Base-by-base conservation (phyloP, 768 basidiomycete genomes). In the Tylopilus balloui region DNA sequence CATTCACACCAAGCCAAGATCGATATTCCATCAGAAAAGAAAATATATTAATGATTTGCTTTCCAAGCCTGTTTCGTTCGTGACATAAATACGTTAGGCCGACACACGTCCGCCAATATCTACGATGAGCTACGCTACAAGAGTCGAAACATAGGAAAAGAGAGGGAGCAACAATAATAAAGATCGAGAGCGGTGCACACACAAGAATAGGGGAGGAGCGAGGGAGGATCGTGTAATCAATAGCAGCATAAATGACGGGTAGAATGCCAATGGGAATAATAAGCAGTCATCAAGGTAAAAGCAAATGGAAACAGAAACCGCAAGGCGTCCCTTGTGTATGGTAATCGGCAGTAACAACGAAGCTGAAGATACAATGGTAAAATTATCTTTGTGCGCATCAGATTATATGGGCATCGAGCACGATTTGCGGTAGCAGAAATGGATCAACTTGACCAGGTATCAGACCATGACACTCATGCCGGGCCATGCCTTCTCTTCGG, bases 391-490 rank as follows among this genome's bases (percentile, higher is more conserved):
- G 40, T 34, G 56, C 42, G 35, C 44, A 38, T 54, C 61, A 47
- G 52, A 68, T 66, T 66, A 68, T 53, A 52, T 45, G 53, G 48
- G 21, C 49, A 51, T 60, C 19, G 35, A 29, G 52, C 51, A 17
- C 47, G 55, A 37, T 51, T 56, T 53, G 60, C 57, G 50, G 54
- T 36, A 29, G 39, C 37, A 17, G 29, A 48, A 48, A 29, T 12
- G 34, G 29, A 48, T 52, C 47, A 25, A 47, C 24, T 29, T 42
- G 46, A 54, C 24, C 15, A 38, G 48, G 42, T 44, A 54, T 62
- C 42, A 68, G 49, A 70, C 64, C 64, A 58, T 64, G 43, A 67
- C 64, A 38, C 60, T 55, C 58, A 62, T 69, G 23, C 64, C 56
- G 35, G 64, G 51, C 68, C 68, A 68, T 32, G 50, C 62, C 48